Conservation (phyloP, 148 eudicot genomes). For the Fallopia convolvulus region DNA sequence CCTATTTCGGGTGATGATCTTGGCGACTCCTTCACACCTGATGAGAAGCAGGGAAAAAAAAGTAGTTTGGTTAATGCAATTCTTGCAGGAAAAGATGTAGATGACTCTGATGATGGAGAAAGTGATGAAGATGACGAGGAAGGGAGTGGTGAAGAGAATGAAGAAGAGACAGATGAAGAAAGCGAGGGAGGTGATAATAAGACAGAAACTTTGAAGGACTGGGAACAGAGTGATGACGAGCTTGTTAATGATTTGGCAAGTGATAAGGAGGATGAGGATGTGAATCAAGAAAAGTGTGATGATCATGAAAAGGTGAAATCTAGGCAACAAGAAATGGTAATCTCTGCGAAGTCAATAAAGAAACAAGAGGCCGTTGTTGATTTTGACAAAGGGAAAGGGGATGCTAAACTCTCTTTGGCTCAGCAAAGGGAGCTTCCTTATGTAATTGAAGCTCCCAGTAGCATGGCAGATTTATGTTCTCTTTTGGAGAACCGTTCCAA, state of each 20-base stretch:
- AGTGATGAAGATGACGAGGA: conserved; percentile 42
- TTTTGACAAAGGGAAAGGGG: conserved; percentile 22
- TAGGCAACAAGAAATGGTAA: conserved; percentile 20
- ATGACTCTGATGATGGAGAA: conserved; percentile 45
- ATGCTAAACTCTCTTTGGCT: conserved; percentile 18
- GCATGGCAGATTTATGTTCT: conserved; percentile 50
- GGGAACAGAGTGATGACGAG: conserved; percentile 98
- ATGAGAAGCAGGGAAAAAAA: conserved; percentile 36
- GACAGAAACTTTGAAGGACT: conserved; percentile 57
- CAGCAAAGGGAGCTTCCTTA: conserved; percentile 65
- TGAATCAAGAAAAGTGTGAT: conserved; percentile 15
- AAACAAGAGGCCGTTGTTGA: conserved; percentile 17
- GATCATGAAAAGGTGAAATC: conserved; percentile 11
- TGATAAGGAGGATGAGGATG: conserved; percentile 18
- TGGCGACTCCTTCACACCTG: conserved; percentile 80
- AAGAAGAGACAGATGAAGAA: conserved; percentile 23
- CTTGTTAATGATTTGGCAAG: conserved; percentile 25
- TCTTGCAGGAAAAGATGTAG: conserved; percentile 32
- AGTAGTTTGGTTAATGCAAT: conserved; percentile 63
- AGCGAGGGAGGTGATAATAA: conserved; percentile 21
- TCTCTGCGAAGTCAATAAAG: conserved; percentile 17
- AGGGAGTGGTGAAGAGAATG: conserved; percentile 32
- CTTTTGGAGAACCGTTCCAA: conserved; percentile 54
- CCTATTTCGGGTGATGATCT: conserved; percentile 98
- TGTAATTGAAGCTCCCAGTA: conserved; percentile 75